These are phyloP conservation scores for Silene coronaria DNA, from an alignment of 179 eudicot genomes.

Conservation along the genomic window DNA sequence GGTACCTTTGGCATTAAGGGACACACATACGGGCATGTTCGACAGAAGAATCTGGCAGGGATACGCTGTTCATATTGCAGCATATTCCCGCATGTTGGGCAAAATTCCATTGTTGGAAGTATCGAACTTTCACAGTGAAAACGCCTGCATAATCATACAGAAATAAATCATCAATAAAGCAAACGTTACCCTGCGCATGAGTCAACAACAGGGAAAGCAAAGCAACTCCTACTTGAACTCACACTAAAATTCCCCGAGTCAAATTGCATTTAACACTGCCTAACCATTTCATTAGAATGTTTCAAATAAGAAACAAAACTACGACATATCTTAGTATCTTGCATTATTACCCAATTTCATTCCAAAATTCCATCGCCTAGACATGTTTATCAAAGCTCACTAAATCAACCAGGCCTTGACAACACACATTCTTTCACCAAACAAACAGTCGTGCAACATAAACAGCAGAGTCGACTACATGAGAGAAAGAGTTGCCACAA, in stretches of 20 bases:
- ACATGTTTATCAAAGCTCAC: too few relatives aligned
- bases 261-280: too few relatives aligned
- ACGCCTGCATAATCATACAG: constrained; percentile 11
- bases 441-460: too few relatives aligned
- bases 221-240: too few relatives aligned
- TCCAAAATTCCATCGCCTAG: background rate
- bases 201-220: too few relatives aligned
- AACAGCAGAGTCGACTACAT: too few relatives aligned
- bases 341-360: background rate
- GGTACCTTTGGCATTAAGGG: constrained; percentile 22
- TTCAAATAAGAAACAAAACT: background rate
- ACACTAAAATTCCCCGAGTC: too few relatives aligned
- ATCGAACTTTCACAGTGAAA: background rate
- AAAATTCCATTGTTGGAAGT: constrained; percentile 31
- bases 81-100: constrained; percentile 36
- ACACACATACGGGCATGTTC: constrained; percentile 27
- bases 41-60: constrained; percentile 30
- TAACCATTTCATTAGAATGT: background rate
- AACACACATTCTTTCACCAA: too few relatives aligned
- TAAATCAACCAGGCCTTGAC: too few relatives aligned
- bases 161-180: background rate
- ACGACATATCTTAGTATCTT: background rate
- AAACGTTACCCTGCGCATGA: background rate
- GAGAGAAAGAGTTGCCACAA: too few relatives aligned
- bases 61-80: constrained; percentile 28